Evolutionary conservation across 2,329 filamentous ascomycete species (phyloP), one percentile per base, ranked within the genome.

Genomic region (Trichothecium sympodiale): DNA sequence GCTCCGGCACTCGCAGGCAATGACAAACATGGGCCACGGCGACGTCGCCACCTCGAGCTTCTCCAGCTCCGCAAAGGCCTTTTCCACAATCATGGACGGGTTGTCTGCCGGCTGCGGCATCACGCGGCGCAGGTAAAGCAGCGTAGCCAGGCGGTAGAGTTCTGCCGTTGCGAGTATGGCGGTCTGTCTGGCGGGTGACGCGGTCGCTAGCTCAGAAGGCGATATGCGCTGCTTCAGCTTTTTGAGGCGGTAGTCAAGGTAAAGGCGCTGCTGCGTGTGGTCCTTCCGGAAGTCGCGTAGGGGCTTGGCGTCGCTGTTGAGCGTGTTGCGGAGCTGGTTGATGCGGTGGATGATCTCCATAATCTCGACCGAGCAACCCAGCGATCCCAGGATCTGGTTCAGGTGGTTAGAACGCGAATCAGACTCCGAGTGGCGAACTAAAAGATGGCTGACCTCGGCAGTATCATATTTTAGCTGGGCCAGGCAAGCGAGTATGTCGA

Each of bases 101-200:
- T 42, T 23, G 20, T 50, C 43, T 4, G 38, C 41, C 36, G 42
- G 10, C 30, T 33, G 20, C 35, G 47, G 34, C 49, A 47, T 17
- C 33, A 53, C 46, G 23, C 54, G 54, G 30, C 61, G 55, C 6
- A 64, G 56, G 39, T 69, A 70, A 1, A 69, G 54, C 25, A 62
- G 53, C 2, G 65, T 55, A 1, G 64, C 67, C 15, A 70, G 54
- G 5, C 65, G 61, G 40, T 70, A 71, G n/a, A 69, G 56, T 46
- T 70, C 65, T 8, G 67, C 65, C 4, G 67, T 70, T 28, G 56
- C 53, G 4, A 48, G 32, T 50, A 53, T 43, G 61, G 56, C 48
- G 18, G 56, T 40, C 29, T 52, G 47, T 17, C 42, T 45, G 38
- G 45, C 38, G 28, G 46, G 38, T 39, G 53, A 54, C 45, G 44